A percentile compares a stretch with the other conserved stretches of the same genome.
These are phyloP conservation scores for Stenogyne calaminthoides DNA, from an alignment of 305 asterid species.

Conservation along the genomic window DNA sequence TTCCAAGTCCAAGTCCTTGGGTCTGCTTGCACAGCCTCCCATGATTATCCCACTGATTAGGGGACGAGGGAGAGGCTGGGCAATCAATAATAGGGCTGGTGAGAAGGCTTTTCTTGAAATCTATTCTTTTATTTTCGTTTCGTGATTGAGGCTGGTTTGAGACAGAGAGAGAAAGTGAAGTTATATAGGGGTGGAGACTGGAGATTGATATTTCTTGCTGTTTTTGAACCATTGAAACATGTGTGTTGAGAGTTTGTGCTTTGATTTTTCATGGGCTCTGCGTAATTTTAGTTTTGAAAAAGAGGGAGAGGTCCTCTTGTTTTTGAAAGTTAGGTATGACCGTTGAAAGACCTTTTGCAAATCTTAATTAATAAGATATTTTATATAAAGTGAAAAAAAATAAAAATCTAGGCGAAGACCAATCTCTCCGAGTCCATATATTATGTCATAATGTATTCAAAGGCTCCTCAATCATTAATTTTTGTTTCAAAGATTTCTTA, in stretches of 20 bases:
- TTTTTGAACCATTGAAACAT: background rate
- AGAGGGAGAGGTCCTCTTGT: constrained; percentile 16
- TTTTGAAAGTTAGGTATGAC: constrained; percentile 37
- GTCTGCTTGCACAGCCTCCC: constrained; percentile 92
- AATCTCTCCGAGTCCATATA: too few species aligned
- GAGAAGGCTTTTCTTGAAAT: constrained; percentile 26
- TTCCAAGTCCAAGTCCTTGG: constrained; percentile 62
- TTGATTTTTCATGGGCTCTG: background rate
- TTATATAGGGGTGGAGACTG: constrained; percentile 28
- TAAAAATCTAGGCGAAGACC: too few species aligned
- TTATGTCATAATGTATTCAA: too few species aligned
- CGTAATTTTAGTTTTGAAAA: constrained; percentile 29
- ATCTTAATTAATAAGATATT: too few species aligned
- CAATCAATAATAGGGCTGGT: background rate
- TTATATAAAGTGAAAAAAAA: too few species aligned
- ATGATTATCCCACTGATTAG: constrained; percentile 31
- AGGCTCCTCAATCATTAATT: too few species aligned
- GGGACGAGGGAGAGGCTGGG: constrained; percentile 37
- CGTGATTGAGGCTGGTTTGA: constrained; percentile 33
- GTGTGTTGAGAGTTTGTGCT: background rate
- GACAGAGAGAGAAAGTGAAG: background rate
- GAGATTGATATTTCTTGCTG: background rate
- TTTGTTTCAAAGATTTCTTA: too few species aligned
- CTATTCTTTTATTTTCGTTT: constrained; percentile 13
- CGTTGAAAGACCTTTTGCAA: constrained; percentile 4